These are phyloP conservation scores for Ustilago shanxiensis DNA, from an alignment of 1,284 basidiomycete genomes.

Conservation along the genomic window DNA sequence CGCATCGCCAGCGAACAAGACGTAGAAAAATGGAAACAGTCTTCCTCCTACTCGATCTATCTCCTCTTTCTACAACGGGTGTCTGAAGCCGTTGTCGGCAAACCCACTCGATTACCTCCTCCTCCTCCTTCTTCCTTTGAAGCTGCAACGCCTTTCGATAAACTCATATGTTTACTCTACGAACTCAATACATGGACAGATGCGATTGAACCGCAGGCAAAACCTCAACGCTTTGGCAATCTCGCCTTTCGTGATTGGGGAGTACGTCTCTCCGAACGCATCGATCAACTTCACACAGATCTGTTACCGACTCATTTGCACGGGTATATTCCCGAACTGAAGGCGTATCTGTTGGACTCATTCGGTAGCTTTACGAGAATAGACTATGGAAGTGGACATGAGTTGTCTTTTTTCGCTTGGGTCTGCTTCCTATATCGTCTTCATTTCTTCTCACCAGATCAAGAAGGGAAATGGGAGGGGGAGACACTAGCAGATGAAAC, in stretches of 20 bases:
- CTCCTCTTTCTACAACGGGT: slow-evolving; percentile 66
- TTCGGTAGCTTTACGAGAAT: slow-evolving; percentile 92
- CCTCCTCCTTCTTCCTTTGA: neutral
- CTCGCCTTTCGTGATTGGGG: slow-evolving; percentile 92
- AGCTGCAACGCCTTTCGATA: slow-evolving; percentile 59
- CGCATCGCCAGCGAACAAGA: slow-evolving; percentile 67
- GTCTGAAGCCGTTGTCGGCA: slow-evolving; percentile 63
- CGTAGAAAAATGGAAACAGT: slow-evolving; percentile 63
- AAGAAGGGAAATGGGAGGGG: neutral
- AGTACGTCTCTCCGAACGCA: slow-evolving; percentile 75
- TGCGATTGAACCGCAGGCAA: slow-evolving; percentile 82
- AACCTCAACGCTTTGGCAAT: slow-evolving; percentile 93
- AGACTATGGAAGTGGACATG: slow-evolving; percentile 97
- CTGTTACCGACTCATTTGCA: slow-evolving; percentile 73
- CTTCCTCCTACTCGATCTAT: slow-evolving; percentile 58
- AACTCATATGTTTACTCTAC: slow-evolving; percentile 77
- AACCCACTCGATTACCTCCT: slow-evolving; percentile 39
- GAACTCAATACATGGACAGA: slow-evolving; percentile 83
- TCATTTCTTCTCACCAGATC: slow-evolving; percentile 45
- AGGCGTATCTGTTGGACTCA: slow-evolving; percentile 82
- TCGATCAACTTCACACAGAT: slow-evolving; percentile 65
- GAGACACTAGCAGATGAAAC: slow-evolving; percentile 8
- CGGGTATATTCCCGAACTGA: slow-evolving; percentile 75
- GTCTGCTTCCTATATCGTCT: slow-evolving; percentile 57
- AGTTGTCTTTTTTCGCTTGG: slow-evolving; percentile 72